phyloP scores from a whole-genome alignment of 1,284 basidiomycete genomes.

The Hypsizygus ulmarius region DNA sequence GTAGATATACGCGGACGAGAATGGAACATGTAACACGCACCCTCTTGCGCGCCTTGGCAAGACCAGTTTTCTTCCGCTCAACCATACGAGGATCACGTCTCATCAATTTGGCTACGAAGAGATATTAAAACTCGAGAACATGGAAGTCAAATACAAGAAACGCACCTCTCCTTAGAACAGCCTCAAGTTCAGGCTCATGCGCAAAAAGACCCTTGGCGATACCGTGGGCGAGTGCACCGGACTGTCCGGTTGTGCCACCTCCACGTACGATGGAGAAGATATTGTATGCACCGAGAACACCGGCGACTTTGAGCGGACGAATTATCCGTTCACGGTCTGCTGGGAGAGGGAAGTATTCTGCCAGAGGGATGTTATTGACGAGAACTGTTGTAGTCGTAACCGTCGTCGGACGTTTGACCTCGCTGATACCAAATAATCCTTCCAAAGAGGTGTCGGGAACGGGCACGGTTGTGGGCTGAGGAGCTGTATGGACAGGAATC shows the following conservation, averaged over 20 bases:
- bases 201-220: constrained; percentile 80
- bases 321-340: constrained; percentile 80
- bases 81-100: constrained; percentile 96
- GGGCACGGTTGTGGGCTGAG: constrained; percentile 14
- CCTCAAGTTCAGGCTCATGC: constrained; percentile 64
- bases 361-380: constrained; percentile 81
- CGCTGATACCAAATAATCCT: constrained; percentile 23
- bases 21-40: constrained; percentile 48
- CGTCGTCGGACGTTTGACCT: constrained; percentile 11
- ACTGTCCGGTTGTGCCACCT: constrained; percentile 88
- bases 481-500: constrained; percentile 60
- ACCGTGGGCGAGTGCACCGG: constrained; percentile 85
- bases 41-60: constrained; percentile 88
- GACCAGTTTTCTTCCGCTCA: constrained; percentile 95
- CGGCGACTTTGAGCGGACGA: constrained; percentile 82
- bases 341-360: constrained; percentile 76
- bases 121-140: constrained; percentile 5
- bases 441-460: constrained; percentile 22
- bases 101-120: constrained; percentile 72
- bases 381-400: constrained; percentile 61
- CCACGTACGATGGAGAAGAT: constrained; percentile 87
- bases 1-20: constrained; percentile 6
- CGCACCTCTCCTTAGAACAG: constrained; percentile 72
- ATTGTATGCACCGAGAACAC: constrained; percentile 90
- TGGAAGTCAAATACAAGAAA: constrained; percentile 13